These are phyloP conservation scores for Adansonia madagascariensis DNA, from an alignment of 441 rosid genomes.

Conservation along the genomic window DNA sequence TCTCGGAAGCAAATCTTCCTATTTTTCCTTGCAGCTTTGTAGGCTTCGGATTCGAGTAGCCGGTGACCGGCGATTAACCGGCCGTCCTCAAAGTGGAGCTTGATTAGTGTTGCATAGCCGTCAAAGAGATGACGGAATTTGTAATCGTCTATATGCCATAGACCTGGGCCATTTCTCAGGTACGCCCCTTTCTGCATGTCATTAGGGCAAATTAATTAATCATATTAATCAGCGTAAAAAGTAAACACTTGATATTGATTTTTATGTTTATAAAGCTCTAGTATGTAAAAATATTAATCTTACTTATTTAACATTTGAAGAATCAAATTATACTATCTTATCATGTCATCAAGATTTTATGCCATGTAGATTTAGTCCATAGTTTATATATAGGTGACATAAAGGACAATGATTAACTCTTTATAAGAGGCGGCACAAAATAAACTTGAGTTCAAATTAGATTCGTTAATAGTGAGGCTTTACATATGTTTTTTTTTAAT, in stretches of 20 bases:
- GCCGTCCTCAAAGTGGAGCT: slow-evolving; percentile 72
- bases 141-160: slow-evolving; percentile 82
- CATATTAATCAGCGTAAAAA: not conserved
- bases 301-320: too few relatives aligned
- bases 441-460: too few relatives aligned
- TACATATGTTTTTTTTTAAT: too few relatives aligned
- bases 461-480: too few relatives aligned
- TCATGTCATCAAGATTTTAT: not conserved
- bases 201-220: not conserved
- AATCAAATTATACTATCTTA: not conserved
- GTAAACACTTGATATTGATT: not conserved
- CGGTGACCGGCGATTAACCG: slow-evolving; percentile 71
- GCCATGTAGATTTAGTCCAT: not conserved
- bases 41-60: slow-evolving; percentile 82
- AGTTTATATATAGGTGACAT: not conserved
- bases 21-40: slow-evolving; percentile 77
- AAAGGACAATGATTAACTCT: too few relatives aligned
- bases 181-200: slow-evolving; percentile 86
- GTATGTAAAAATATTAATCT: not conserved
- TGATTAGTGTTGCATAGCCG: slow-evolving; percentile 82
- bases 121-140: slow-evolving; percentile 96
- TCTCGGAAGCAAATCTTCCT: slow-evolving; percentile 79
- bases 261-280: not conserved
- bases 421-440: too few relatives aligned
- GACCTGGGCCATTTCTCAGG: slow-evolving; percentile 90